Percentiles rank a stretch among this genome's conserved stretches.
Evolutionary conservation across 2,329 filamentous ascomycete genomes (phyloP).

Genomic region (Reticulascus tulasneorum): DNA sequence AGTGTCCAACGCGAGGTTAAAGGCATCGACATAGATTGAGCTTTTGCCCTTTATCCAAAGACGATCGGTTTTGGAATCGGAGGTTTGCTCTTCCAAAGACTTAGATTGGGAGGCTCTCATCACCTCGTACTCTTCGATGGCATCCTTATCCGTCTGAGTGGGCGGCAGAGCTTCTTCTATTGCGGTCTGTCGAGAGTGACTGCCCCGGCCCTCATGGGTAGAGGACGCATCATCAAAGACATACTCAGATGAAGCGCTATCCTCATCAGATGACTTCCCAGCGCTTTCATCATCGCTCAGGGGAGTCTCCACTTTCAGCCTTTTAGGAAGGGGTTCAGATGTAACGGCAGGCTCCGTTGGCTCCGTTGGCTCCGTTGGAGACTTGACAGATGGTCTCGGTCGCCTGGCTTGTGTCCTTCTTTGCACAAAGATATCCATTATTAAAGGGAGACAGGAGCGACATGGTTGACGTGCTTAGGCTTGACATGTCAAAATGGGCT

Average conservation of each 20-base stretch:
- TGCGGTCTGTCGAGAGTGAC: constrained; percentile 48
- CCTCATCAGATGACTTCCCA: constrained; percentile 15
- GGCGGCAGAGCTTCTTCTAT: constrained; percentile 69
- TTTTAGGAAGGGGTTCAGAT: constrained; percentile 29
- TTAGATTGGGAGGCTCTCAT: constrained; percentile 53
- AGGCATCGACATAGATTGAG: constrained; percentile 96
- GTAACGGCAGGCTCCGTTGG: constrained; percentile 14
- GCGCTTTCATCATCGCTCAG: constrained; percentile 15
- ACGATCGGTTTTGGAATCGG: constrained; percentile 8
- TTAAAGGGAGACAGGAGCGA: constrained; percentile 3
- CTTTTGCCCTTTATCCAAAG: constrained; percentile 71
- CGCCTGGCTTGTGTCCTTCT: constrained; percentile 17
- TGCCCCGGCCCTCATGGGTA: constrained; percentile 22
- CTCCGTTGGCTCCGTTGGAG: constrained; percentile 6
- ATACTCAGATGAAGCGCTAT: constrained; percentile 27
- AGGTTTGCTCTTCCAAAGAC: constrained; percentile 31
- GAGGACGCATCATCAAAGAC: constrained; percentile 12
- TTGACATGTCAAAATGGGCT: neutral
- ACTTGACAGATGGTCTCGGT: constrained; percentile 5
- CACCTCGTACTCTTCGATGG: constrained; percentile 75
- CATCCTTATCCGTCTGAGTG: constrained; percentile 62
- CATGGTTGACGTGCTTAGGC: constrained; percentile 1
- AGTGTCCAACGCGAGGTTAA: constrained; percentile 86
- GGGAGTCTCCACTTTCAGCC: constrained; percentile 22
- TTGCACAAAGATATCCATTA: constrained; percentile 35